Evolutionary conservation across 805 yeast species (phyloP), one percentile per base, ranked within the genome.

Genomic region (Starmerella gropengiesseri): DNA sequence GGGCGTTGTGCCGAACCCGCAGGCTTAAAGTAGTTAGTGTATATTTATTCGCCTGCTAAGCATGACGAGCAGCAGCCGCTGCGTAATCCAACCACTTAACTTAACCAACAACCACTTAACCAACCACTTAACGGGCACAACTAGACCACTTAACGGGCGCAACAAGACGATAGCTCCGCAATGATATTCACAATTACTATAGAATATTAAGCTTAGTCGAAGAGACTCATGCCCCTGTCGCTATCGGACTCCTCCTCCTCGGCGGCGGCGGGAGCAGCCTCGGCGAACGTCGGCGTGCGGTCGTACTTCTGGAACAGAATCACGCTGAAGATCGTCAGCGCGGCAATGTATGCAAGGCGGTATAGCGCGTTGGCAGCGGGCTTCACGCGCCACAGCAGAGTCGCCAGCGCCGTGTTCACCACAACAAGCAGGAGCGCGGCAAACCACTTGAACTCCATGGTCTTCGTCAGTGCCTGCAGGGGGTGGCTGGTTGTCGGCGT

Each of bases 211-310:
- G 35, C n/a, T 75, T 89, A 89, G 77, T 86, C 98, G 78, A 89
- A 89, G 69, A 89, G 76, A 75, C 95, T 56, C 95, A 89, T 85
- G 77, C 85, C 69, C 44, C 53, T 61, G 54, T 73, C 82, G 50
- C 70, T 74, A 54, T 67, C 70, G 51, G 66, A 74, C 59, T 70
- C 81, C 55, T 74, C 91, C 57, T 73, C 86, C 57, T 70, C 84
- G 60, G 70, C 94, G 48, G 70, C 87, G 41, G 74, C 81, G 53
- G 77, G 84, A 47, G 72, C 86, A 54, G 73, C 84, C 48, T 71
- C 81, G 50, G 74, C 81, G n/a, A n/a, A n/a, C n/a, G n/a, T n/a
- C n/a, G n/a, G n/a, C n/a, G n/a, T n/a, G n/a, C n/a, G n/a, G n/a
- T n/a, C 52, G 54, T 66, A 67, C 37, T 73, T 68, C 61, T 86